Percentiles rank a stretch among this genome's conserved stretches.
Evolutionary conservation across 768 basidiomycete genomes (phyloP).

Genomic region (Pisolithus orientalis): DNA sequence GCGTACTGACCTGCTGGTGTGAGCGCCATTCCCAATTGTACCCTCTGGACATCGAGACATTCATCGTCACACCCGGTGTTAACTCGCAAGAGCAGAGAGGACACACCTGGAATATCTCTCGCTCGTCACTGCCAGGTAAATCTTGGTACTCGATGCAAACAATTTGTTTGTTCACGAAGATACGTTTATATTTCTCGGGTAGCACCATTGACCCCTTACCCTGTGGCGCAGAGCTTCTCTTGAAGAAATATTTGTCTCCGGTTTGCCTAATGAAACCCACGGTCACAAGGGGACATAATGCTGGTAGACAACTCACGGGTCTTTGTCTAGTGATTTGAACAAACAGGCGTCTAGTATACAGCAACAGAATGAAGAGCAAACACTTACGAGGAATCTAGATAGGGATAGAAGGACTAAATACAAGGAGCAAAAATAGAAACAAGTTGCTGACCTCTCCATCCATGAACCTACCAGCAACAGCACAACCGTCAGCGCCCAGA

Average conservation of each 20-base stretch:
- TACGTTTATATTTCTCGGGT: conserved; percentile 47
- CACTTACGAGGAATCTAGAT: conserved; percentile 52
- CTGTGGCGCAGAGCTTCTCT: conserved; percentile 13
- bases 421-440: background rate
- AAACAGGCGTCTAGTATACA: background rate
- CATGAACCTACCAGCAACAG: conserved; percentile 46
- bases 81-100: background rate
- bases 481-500: background rate
- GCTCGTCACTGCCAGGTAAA: conserved; percentile 48
- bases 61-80: background rate
- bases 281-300: background rate
- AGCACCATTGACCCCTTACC: conserved; percentile 29
- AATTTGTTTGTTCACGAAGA: conserved; percentile 70
- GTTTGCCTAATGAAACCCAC: conserved; percentile 6
- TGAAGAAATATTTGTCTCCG: conserved; percentile 50
- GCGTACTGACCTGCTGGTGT: conserved; percentile 52
- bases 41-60: conserved; percentile 39
- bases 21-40: conserved; percentile 73
- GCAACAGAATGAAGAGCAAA: background rate
- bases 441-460: conserved; percentile 51
- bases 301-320: conserved; percentile 33
- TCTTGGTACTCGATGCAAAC: conserved; percentile 76
- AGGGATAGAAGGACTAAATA: conserved; percentile 4
- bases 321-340: conserved; percentile 27
- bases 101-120: conserved; percentile 68